A percentile compares a stretch with the other conserved stretches of the same genome.
phyloP scores from a whole-genome alignment of 129 eudicot genomes.

The Pulicaria dysenterica region DNA sequence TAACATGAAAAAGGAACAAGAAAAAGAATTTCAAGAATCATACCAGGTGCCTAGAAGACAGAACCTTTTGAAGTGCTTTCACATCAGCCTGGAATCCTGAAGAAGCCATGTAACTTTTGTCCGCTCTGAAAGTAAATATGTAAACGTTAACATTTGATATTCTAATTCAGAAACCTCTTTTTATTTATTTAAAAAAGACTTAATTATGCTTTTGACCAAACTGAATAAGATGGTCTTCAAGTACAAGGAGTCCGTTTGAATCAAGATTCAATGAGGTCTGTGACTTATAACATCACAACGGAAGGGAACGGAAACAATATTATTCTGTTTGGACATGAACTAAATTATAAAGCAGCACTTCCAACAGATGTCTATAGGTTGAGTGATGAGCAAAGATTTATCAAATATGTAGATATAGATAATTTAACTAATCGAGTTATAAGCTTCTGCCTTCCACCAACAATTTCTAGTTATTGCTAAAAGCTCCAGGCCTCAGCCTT shows the following conservation, averaged over 20 bases:
- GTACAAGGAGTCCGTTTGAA: neutral
- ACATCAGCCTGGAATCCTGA: constrained; percentile 99
- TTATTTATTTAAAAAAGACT: neutral
- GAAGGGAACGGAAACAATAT: neutral
- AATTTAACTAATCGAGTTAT: neutral
- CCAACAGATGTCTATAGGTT: neutral
- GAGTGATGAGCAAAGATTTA: neutral
- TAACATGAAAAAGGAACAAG: neutral
- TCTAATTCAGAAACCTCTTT: neutral
- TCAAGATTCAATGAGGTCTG: neutral
- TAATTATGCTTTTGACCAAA: neutral
- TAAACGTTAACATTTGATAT: neutral
- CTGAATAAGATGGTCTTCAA: neutral
- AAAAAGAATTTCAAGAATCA: constrained; percentile 22
- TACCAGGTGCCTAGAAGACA: constrained; percentile 92
- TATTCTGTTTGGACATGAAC: neutral
- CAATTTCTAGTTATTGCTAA: neutral
- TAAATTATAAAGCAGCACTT: neutral
- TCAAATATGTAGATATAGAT: neutral
- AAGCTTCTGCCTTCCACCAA: neutral
- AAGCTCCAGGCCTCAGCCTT: neutral
- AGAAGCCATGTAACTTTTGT: constrained; percentile 89
- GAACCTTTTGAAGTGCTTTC: constrained; percentile 90
- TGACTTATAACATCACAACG: constrained; percentile 2
- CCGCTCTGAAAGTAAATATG: constrained; percentile 62